Conservation (phyloP, 164 flowering plant genomes). For the Nelumbo lutea region DNA sequence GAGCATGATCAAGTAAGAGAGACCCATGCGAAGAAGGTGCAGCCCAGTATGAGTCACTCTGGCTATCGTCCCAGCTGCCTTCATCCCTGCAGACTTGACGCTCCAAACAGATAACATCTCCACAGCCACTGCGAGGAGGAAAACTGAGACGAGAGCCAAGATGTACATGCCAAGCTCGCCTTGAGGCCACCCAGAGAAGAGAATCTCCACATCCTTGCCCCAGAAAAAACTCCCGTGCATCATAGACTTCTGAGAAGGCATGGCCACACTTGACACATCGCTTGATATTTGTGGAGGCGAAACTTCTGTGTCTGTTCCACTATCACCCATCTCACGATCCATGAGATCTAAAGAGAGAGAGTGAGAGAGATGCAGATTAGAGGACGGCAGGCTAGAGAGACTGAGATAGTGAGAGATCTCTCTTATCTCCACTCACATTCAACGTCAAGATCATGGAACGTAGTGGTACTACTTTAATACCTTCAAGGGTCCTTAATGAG, state of each 20-base stretch:
- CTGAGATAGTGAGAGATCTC: too few relatives aligned
- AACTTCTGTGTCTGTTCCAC: too few relatives aligned
- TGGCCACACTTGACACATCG: too few relatives aligned
- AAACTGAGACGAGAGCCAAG: not conserved
- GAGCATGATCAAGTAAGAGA: constrained; percentile 48
- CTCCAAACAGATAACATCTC: not conserved
- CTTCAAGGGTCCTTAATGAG: too few relatives aligned
- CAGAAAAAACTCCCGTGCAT: not conserved
- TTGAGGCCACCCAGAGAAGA: not conserved
- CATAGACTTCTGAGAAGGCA: not conserved
- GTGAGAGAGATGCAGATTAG: too few relatives aligned
- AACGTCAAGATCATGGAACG: too few relatives aligned
- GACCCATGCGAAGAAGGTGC: constrained; percentile 23
- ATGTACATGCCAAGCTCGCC: not conserved
- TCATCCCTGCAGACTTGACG: not conserved
- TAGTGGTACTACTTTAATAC: too few relatives aligned
- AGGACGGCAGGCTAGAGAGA: too few relatives aligned
- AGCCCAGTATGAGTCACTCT: not conserved
- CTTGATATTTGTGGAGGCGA: too few relatives aligned
- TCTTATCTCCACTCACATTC: too few relatives aligned
- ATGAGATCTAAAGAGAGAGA: too few relatives aligned
- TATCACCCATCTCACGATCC: too few relatives aligned
- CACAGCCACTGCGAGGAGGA: not conserved
- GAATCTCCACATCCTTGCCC: not conserved
- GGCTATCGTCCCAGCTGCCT: not conserved